These are phyloP conservation scores for Tremella mesenterica DNA, from an alignment of 768 basidiomycete genomes.

Conservation along the genomic window DNA sequence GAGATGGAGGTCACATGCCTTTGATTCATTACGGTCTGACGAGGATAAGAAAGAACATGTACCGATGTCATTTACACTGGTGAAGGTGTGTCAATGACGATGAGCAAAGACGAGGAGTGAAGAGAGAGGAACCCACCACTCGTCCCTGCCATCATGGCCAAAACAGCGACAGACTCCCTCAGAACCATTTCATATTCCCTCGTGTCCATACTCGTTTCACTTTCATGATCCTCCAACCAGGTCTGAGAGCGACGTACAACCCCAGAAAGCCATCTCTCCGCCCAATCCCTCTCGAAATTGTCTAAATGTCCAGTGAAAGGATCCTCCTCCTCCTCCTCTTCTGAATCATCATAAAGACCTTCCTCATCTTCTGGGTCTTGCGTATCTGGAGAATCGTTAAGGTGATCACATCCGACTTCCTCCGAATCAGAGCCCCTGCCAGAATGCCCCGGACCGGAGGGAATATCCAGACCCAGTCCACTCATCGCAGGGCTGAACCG, in stretches of 20 bases:
- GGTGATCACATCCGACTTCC: no score
- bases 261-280: constrained; percentile 41
- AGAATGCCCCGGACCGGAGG: no score
- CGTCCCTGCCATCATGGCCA: constrained; percentile 43
- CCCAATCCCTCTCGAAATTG: constrained; percentile 42
- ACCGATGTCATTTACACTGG: no score
- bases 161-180: constrained; percentile 35
- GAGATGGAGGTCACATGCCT: no score
- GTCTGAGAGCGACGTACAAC: constrained; percentile 35
- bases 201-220: constrained; percentile 1
- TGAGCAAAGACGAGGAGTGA: not conserved
- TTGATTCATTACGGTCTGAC: no score
- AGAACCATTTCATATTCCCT: constrained; percentile 31
- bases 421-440: no score
- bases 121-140: constrained; percentile 23
- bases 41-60: no score
- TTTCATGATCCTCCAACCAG: constrained; percentile 26
- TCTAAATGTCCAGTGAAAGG: constrained; percentile 24
- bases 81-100: no score
- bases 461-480: constrained; percentile 15
- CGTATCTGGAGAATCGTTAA: no score
- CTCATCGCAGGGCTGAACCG: constrained; percentile 18
- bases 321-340: constrained; percentile 2
- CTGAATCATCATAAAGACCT: constrained; percentile 1
- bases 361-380: constrained; percentile 6